Evolutionary conservation across 1,284 basidiomycete genomes (phyloP).

Genomic region (Cutaneotrichosporon sp.): DNA sequence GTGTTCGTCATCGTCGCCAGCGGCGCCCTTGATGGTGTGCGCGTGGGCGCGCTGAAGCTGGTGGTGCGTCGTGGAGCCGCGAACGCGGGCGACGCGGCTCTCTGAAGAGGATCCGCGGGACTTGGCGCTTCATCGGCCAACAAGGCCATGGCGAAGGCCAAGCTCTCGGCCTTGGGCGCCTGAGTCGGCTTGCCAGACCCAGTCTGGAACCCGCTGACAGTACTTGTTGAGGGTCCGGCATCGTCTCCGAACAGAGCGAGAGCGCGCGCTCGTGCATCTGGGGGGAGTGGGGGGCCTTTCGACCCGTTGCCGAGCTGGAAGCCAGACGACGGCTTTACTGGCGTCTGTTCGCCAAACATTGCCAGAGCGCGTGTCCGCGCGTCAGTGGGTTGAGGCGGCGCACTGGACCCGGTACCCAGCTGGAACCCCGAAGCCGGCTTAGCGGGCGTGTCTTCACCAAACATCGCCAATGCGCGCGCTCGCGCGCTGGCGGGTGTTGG

Average conservation of each 20-base stretch:
- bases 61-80: background rate
- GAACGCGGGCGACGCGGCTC: constrained; percentile 6
- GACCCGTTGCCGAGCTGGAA: constrained; percentile 6
- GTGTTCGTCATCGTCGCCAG: constrained; percentile 36
- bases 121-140: background rate
- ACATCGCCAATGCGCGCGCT: constrained; percentile 11
- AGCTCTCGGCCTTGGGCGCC: constrained; percentile 5
- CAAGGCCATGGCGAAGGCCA: background rate
- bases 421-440: constrained; percentile 3
- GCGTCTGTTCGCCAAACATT: constrained; percentile 2
- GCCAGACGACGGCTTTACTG: background rate
- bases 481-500: background rate
- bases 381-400: background rate
- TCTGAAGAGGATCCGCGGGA: background rate
- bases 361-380: constrained; percentile 5
- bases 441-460: constrained; percentile 3
- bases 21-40: constrained; percentile 33
- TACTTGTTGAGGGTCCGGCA: background rate
- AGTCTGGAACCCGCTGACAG: background rate
- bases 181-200: background rate
- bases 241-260: constrained; percentile 13
- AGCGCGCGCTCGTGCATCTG: constrained; percentile 2
- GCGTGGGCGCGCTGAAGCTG: background rate
- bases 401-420: background rate
- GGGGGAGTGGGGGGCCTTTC: background rate